These are phyloP conservation scores for Coemansia reversa DNA, from an alignment of 192 early-diverging fungal species.

Conservation along the genomic window DNA sequence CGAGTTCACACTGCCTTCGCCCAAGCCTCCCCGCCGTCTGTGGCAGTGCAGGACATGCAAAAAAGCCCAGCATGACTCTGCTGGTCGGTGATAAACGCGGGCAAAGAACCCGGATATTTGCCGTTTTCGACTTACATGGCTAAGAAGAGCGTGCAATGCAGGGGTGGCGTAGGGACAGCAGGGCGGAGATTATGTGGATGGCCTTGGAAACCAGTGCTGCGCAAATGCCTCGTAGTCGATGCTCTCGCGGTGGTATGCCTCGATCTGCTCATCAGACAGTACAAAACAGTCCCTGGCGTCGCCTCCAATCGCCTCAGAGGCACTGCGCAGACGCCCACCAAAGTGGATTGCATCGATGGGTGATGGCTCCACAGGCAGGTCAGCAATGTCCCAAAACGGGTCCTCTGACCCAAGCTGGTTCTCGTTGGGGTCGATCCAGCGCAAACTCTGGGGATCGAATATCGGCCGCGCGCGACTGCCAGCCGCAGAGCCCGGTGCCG, in stretches of 20 bases:
- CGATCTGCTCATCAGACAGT: slow-evolving; percentile 46
- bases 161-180: slow-evolving; percentile 1
- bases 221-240: slow-evolving; percentile 49
- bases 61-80: too few relatives aligned
- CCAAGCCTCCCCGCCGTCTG: too few relatives aligned
- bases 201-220: slow-evolving; percentile 48
- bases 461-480: slow-evolving; percentile 35
- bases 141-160: not conserved
- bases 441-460: slow-evolving; percentile 50
- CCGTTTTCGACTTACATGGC: too few relatives aligned
- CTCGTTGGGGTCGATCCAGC: slow-evolving; percentile 49
- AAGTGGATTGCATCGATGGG: slow-evolving; percentile 21
- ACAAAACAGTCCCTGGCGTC: slow-evolving; percentile 32
- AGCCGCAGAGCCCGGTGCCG: slow-evolving; percentile 5
- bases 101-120: too few relatives aligned
- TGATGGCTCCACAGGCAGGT: slow-evolving; percentile 40
- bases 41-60: too few relatives aligned
- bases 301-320: slow-evolving; percentile 35
- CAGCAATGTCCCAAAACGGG: slow-evolving; percentile 50
- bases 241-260: slow-evolving; percentile 42
- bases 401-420: slow-evolving; percentile 16
- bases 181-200: slow-evolving; percentile 15
- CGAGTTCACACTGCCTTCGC: too few relatives aligned
- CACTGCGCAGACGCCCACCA: slow-evolving; percentile 24
- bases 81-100: too few relatives aligned